These are phyloP conservation scores for Candida golubevii DNA, from an alignment of 805 yeast species.

Conservation along the genomic window DNA sequence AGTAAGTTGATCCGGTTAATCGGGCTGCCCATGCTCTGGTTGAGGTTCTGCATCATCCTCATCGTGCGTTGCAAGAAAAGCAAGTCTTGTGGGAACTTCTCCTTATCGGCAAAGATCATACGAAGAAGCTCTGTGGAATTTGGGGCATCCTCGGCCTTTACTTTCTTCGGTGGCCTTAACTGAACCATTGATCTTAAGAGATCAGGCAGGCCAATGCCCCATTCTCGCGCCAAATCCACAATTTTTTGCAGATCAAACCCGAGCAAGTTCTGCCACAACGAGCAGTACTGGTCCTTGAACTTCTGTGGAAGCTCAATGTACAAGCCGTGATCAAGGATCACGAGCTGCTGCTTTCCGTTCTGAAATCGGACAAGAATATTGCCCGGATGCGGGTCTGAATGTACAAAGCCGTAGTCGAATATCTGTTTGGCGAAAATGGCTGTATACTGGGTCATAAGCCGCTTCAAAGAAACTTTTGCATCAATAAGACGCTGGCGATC, in stretches of 20 bases:
- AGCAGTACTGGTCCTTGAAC: constrained; percentile 53
- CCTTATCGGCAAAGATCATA: constrained; percentile 55
- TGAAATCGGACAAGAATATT: constrained; percentile 54
- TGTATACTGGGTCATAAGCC: constrained; percentile 49
- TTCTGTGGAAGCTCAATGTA: constrained; percentile 50
- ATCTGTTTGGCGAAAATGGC: constrained; percentile 53
- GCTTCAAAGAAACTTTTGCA: constrained; percentile 33
- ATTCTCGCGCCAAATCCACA: constrained; percentile 43
- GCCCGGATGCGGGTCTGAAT: constrained; percentile 82
- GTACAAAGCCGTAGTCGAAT: constrained; percentile 64
- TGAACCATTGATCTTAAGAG: constrained; percentile 54
- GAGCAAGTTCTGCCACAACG: constrained; percentile 61
- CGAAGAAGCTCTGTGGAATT: constrained; percentile 39
- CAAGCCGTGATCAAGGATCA: constrained; percentile 72
- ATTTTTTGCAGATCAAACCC: constrained; percentile 47
- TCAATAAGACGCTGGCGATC: constrained; percentile 40
- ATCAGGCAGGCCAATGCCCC: constrained; percentile 72
- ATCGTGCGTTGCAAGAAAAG: constrained; percentile 65
- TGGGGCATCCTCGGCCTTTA: constrained; percentile 33
- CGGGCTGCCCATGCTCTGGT: constrained; percentile 63
- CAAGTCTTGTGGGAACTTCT: constrained; percentile 62
- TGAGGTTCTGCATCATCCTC: constrained; percentile 70
- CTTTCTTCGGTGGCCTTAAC: constrained; percentile 37
- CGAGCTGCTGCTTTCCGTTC: constrained; percentile 48
- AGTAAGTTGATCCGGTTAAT: constrained; percentile 66